Conservation (phyloP, 805 yeast genomes). For the Suhomyces faveliae region DNA sequence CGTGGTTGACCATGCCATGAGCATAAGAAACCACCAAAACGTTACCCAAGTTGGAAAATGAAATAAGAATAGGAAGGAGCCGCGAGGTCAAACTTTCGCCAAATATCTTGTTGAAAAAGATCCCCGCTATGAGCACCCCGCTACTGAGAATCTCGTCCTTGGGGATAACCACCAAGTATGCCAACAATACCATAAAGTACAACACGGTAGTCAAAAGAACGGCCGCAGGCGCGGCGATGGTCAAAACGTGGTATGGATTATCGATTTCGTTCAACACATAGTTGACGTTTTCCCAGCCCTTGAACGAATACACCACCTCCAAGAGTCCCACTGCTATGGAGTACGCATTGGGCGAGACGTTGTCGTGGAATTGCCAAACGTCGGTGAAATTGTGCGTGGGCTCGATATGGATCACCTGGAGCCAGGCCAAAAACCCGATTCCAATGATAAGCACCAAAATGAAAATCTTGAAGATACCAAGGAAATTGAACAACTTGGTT, state of each 20-base stretch:
- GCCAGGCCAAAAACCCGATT: slow-evolving; percentile 44
- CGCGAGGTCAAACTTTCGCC: slow-evolving; percentile 52
- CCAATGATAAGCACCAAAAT: slow-evolving; percentile 49
- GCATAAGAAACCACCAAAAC: slow-evolving; percentile 64
- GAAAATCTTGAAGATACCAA: slow-evolving; percentile 54
- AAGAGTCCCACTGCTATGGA: slow-evolving; percentile 55
- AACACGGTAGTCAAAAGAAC: slow-evolving; percentile 51
- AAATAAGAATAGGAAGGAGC: slow-evolving; percentile 55
- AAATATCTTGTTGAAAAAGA: slow-evolving; percentile 56
- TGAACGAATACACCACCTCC: slow-evolving; percentile 60
- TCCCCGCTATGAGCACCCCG: slow-evolving; percentile 65
- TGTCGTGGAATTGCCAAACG: slow-evolving; percentile 29
- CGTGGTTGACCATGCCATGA: slow-evolving; percentile 57
- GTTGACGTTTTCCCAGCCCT: slow-evolving; percentile 72
- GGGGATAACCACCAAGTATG: slow-evolving; percentile 56
- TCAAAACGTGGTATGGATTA: slow-evolving; percentile 55
- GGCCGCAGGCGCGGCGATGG: slow-evolving; percentile 61
- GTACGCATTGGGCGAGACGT: slow-evolving; percentile 37
- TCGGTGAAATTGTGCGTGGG: slow-evolving; percentile 27
- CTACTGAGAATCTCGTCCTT: slow-evolving; percentile 47
- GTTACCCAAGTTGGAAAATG: slow-evolving; percentile 62
- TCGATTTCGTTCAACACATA: slow-evolving; percentile 58
- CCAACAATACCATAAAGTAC: slow-evolving; percentile 55
- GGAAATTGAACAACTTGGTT: slow-evolving; percentile 48
- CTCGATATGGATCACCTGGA: slow-evolving; percentile 25